These are phyloP conservation scores for Beauveria sp. DNA, from an alignment of 2,329 filamentous ascomycete genomes.

Conservation along the genomic window DNA sequence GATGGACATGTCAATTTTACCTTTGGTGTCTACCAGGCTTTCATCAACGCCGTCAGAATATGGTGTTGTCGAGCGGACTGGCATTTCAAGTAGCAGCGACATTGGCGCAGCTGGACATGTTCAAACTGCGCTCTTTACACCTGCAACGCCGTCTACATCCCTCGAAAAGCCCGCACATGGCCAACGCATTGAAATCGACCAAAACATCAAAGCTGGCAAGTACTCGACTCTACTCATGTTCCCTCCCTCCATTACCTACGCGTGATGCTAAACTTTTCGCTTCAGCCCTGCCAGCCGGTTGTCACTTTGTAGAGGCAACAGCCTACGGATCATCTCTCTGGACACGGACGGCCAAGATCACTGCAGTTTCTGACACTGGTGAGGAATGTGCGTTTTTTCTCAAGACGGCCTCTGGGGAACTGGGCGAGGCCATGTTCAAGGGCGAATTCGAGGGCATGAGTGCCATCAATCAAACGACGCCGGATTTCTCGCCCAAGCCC, in stretches of 20 bases:
- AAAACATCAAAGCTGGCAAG: not conserved
- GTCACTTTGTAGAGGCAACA: not conserved
- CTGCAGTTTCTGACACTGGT: not conserved
- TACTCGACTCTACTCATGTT: not conserved
- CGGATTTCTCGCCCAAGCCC: not conserved
- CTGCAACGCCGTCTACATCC: not conserved
- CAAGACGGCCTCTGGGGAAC: not conserved
- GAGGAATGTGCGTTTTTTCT: not conserved
- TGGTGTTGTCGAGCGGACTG: not conserved
- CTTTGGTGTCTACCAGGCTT: not conserved
- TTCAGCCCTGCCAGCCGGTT: not conserved
- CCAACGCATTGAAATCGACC: not conserved
- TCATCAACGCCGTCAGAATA: not conserved
- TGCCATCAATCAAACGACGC: not conserved
- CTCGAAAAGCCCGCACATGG: not conserved
- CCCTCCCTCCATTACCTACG: too few species aligned
- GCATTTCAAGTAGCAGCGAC: not conserved
- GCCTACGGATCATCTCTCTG: not conserved
- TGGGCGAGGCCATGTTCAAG: not conserved
- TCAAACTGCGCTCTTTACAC: not conserved
- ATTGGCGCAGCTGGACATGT: accelerated
- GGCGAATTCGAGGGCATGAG: slow-evolving; percentile 4
- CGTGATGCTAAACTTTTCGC: too few species aligned
- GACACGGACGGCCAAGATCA: not conserved
- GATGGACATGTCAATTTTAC: not conserved